Evolutionary conservation across 2,329 filamentous ascomycete genomes (phyloP), one percentile per base, ranked within the genome.

Genomic region (Chrysoporthe puriensis): DNA sequence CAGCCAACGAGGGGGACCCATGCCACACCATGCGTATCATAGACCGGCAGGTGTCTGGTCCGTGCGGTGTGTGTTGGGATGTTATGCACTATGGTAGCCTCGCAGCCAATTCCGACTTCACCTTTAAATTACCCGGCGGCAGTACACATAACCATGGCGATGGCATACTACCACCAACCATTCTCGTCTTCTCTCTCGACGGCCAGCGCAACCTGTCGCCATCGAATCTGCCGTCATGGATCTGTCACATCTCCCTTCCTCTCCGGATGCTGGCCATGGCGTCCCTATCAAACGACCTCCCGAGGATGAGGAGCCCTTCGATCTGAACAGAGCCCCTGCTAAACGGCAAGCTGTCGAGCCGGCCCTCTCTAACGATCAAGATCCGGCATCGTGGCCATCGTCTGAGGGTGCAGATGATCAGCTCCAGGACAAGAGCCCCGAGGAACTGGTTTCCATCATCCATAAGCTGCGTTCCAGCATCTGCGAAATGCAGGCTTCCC

Each of bases 361-460:
- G 16, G 18, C 16, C 26, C 6, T 56, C 36, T 42, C 36, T 11
- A 40, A 18, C 50, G 32, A 34, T n/a, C 21, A 9, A 9, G 58
- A 34, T 3, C 21, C 42, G 14, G 4, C 21, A 3, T 32, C 11
- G 4, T n/a, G 4, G 9, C 11, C 26, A 8, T 18, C 26, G 6
- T 21, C 42, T 14, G 52, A 52, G 21, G 46, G 16, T 4, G 43
- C 14, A 32, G 63, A 52, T 18, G 40, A 78, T 16, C 76, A 76
- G 69, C 71, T 78, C 48, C 69, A 73, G 42, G 75, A 73, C 64
- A 76, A 73, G 63, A 74, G 74, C 18, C 71, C 76, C 58, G 77
- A 77, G 63, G 76, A 79, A 70, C 74, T 79, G 66, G 74, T 79
- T 64, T 71, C 73, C 59, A 75, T 76, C 62, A 77, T 79, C 65